Base-by-base conservation (phyloP, 2,329 filamentous ascomycete species). In the Septoria petroselini region DNA sequence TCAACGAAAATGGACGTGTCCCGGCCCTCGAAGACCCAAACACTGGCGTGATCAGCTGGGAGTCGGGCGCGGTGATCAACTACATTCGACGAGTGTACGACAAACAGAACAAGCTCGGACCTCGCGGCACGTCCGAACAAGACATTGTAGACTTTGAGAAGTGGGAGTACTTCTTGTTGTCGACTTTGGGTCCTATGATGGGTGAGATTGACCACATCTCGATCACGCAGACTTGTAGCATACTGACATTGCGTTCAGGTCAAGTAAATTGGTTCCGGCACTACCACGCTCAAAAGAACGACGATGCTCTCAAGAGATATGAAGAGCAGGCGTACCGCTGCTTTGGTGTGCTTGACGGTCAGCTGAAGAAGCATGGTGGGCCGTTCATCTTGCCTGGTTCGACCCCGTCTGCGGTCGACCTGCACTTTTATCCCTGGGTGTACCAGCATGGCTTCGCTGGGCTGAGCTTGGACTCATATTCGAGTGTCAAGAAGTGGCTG, bases 21-120 rank as follows among this genome's bases (percentile, higher is more conserved):
- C 71, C 69, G 1, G 68, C 70, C 25, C 61, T 76, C 30, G 63
- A 75, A 48, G 74, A 77, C 54, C 71, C 72, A 51, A 76, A 73
- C 34, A 69, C 64, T 12, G 69, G 67, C 50, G 63, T 78, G 31
- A 71, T 68, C 0, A 67, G 76, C 33, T 79, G 73, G 71, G 75
- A 78, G 59, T 73, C 71, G 12, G 73, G 73, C 18, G 76, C 76
- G 8, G 76, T 77, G 58, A 59, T 79, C 50, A 68, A 73, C 50
- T 79, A 78, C 50, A 58, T 78, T 17, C 57, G 73, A 7, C 60
- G 70, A 2, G 65, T 68, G 2, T 76, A 76, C 54, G 73, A 76
- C 58, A 64, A 64, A 17, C 52, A 63, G n/a, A 69, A 71, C 43
- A 62, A 53, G 19, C 61, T 74, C 7, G 68, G 69, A 4, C 71